A percentile compares a stretch with the other conserved stretches of the same genome.
These are phyloP conservation scores for Penicillium nordicum DNA, from an alignment of 2,329 filamentous ascomycete species.

Conservation along the genomic window DNA sequence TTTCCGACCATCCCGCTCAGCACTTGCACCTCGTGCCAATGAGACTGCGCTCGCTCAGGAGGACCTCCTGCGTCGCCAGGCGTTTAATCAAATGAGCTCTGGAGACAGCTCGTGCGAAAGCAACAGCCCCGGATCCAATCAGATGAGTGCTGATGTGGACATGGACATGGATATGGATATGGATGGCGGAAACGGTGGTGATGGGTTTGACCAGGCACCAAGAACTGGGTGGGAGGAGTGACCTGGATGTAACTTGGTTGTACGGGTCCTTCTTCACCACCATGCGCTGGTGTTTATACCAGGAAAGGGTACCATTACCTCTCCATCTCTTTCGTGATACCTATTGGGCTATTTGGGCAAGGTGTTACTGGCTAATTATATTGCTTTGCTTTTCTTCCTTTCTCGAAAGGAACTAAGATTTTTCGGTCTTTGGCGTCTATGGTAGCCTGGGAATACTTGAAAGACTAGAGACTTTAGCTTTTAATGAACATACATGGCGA, in stretches of 20 bases:
- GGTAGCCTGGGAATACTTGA: background rate
- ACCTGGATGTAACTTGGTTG: slow-evolving; percentile 31
- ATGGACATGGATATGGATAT: slow-evolving; percentile 31
- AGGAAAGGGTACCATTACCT: background rate
- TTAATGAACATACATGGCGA: background rate
- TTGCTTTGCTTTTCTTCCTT: background rate
- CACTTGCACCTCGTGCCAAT: slow-evolving; percentile 24
- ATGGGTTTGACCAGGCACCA: slow-evolving; percentile 17
- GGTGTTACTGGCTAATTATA: background rate
- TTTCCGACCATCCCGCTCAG: slow-evolving; percentile 19
- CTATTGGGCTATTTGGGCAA: background rate
- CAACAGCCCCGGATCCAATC: slow-evolving; percentile 21
- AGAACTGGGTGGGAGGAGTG: slow-evolving; percentile 28
- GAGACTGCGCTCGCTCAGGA: slow-evolving; percentile 17
- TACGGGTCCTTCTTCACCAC: background rate
- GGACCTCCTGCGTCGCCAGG: slow-evolving; percentile 19
- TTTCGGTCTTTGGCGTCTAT: background rate
- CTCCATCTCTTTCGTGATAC: background rate
- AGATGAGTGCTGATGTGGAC: slow-evolving; percentile 27
- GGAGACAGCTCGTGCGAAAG: slow-evolving; percentile 20
- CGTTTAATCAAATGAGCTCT: slow-evolving; percentile 16
- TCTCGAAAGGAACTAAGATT: background rate
- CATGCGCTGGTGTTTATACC: slow-evolving; percentile 11
- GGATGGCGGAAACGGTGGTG: slow-evolving; percentile 6
- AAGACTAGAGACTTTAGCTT: background rate